Base-by-base conservation (phyloP, 352 stramenopile genomes). In the Phytophthora cactorum region DNA sequence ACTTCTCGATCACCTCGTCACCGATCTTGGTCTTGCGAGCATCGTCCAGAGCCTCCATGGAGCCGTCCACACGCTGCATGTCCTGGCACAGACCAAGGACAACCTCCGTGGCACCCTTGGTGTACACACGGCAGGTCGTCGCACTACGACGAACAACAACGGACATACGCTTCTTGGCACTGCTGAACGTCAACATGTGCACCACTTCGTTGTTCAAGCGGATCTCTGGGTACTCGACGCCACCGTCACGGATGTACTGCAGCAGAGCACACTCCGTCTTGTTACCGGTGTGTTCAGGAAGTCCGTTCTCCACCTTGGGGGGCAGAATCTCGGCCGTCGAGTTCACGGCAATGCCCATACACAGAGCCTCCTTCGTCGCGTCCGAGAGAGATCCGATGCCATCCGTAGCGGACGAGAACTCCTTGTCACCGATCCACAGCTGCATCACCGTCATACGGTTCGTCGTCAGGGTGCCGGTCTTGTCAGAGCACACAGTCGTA, bases 361-460 rank as follows among this genome's bases (percentile, higher is more conserved):
- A 82, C 0, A 88, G 50, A 6, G 69, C 73, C 38, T 84, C 72
- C 57, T 76, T 81, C 3, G 77, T 85, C 2, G 66, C 34, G 11
- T 72, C 68, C 8, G 65, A 75, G 44, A 85, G 66, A 4, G 65
- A 52, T 6, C 54, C 59, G 5, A 75, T 17, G 17, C 67, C 74
- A 7, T 68, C 60, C 11, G 45, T 49, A 28, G 78, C 73, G 22
- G 74, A 74, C 22, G 66, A 74, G 49, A 84, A 89, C 52, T 89
- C 81, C 25, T 75, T 14, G 28, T 75, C 76, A 29, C 75, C 89
- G 41, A 93, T 69, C 79, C 84, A 95, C 49, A 79, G 69, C 53
- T 91, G 66, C 69, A 97, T 89, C 28, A 99, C 90, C 28, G 97
- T 98, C 97, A 99, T 99, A 17, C 91, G 82, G 69, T 99, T 99